These are phyloP conservation scores for Phyllosticta paracitricarpa DNA, from an alignment of 2,329 filamentous ascomycete genomes.

Conservation along the genomic window DNA sequence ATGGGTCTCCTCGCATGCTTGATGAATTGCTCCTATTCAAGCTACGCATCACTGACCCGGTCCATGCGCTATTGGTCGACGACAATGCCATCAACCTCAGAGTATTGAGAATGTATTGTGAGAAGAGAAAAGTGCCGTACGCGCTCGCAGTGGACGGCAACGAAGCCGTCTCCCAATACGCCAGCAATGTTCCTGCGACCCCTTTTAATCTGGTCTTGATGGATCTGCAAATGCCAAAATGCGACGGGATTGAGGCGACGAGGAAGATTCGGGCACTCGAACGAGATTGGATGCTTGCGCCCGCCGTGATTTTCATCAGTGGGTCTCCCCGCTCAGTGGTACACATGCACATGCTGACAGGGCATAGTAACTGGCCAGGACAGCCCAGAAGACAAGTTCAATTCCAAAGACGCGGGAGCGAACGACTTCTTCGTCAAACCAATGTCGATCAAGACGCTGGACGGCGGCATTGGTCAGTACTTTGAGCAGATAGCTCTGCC, in stretches of 20 bases:
- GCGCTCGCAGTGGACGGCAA: constrained; percentile 34
- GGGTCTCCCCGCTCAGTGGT: not conserved
- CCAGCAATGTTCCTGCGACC: constrained; percentile 14
- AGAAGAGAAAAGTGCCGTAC: constrained; percentile 34
- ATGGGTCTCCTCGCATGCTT: not conserved
- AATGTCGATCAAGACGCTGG: constrained; percentile 21
- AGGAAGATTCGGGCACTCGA: constrained; percentile 30
- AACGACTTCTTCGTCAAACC: constrained; percentile 31
- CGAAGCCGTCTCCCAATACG: constrained; percentile 34
- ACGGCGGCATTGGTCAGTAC: constrained; percentile 4
- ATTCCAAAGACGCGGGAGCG: constrained; percentile 25
- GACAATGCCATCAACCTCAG: constrained; percentile 42
- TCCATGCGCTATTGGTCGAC: constrained; percentile 33
- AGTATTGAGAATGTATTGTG: constrained; percentile 39
- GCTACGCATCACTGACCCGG: not conserved
- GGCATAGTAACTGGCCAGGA: constrained; percentile 26
- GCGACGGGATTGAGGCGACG: constrained; percentile 33
- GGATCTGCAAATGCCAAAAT: constrained; percentile 37
- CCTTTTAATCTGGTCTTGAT: constrained; percentile 35
- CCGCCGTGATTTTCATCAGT: constrained; percentile 25
- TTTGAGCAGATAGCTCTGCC: not conserved
- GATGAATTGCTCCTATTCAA: not conserved
- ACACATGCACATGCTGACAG: not conserved
- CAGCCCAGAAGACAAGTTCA: constrained; percentile 24
- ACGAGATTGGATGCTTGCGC: not conserved